These are phyloP conservation scores for Plasmodium blacklocki DNA, from an alignment of 169 alveolate genomes.

Conservation along the genomic window DNA sequence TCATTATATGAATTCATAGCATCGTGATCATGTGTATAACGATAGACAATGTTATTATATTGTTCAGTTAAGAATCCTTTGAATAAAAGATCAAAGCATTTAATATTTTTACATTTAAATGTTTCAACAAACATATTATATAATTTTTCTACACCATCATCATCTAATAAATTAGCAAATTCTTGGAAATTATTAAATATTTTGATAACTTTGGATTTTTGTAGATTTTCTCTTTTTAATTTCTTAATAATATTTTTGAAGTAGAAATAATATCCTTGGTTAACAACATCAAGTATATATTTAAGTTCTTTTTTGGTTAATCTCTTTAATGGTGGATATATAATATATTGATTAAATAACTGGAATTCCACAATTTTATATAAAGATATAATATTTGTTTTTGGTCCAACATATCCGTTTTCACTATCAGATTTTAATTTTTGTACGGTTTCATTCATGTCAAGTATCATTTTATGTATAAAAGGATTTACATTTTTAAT, in stretches of 20 bases:
- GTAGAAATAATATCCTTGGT: slow-evolving; percentile 59
- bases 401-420: slow-evolving; percentile 9
- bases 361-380: slow-evolving; percentile 51
- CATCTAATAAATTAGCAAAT: slow-evolving; percentile 26
- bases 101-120: slow-evolving; percentile 30
- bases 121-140: slow-evolving; percentile 20
- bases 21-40: neutral
- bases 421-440: slow-evolving; percentile 40
- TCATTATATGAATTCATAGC: neutral
- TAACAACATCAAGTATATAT: slow-evolving; percentile 36
- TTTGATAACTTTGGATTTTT: slow-evolving; percentile 1
- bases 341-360: slow-evolving; percentile 28
- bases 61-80: slow-evolving; percentile 4
- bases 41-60: slow-evolving; percentile 13
- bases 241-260: neutral
- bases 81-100: slow-evolving; percentile 53
- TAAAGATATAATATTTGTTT: slow-evolving; percentile 11
- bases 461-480: slow-evolving; percentile 32
- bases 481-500: slow-evolving; percentile 37
- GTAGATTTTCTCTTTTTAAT: slow-evolving; percentile 4
- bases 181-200: slow-evolving; percentile 20
- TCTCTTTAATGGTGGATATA: slow-evolving; percentile 72
- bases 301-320: slow-evolving; percentile 21
- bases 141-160: neutral
- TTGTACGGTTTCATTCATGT: slow-evolving; percentile 48